These are phyloP conservation scores for Penicillium sp. DNA, from an alignment of 2,329 filamentous ascomycete genomes.

Conservation along the genomic window DNA sequence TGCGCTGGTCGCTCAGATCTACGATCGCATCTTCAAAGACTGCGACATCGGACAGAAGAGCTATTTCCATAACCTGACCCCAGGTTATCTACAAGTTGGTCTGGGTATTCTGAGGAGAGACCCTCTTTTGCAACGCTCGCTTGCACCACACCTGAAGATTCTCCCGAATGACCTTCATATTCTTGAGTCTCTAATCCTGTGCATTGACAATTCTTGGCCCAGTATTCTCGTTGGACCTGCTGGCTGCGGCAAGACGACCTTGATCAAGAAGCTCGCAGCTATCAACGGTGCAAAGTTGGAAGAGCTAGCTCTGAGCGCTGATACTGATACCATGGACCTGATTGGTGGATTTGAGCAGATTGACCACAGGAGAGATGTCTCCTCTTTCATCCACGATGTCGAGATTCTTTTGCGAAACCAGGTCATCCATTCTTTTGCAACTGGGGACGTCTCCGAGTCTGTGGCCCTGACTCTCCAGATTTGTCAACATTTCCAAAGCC, in stretches of 20 bases:
- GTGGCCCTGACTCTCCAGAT: constrained; percentile 34
- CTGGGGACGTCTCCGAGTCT: constrained; percentile 23
- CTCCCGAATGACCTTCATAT: constrained; percentile 59
- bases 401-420: constrained; percentile 53
- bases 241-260: constrained; percentile 81
- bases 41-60: constrained; percentile 52
- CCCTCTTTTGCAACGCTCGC: constrained; percentile 38
- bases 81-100: constrained; percentile 73
- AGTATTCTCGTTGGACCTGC: constrained; percentile 85
- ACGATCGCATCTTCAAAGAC: constrained; percentile 63
- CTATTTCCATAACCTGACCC: constrained; percentile 71
- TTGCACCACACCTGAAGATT: constrained; percentile 38
- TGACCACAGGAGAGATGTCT: constrained; percentile 74
- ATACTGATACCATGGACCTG: constrained; percentile 95
- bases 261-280: constrained; percentile 79
- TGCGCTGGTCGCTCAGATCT: constrained; percentile 65
- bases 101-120: constrained; percentile 70
- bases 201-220: constrained; percentile 82
- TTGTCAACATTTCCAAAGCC: constrained; percentile 34
- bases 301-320: constrained; percentile 87
- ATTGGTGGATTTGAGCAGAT: constrained; percentile 96
- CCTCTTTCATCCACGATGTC: constrained; percentile 60
- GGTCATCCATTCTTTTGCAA: constrained; percentile 34
- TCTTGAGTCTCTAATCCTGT: constrained; percentile 84
- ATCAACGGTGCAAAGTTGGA: constrained; percentile 73